A percentile compares a stretch with the other conserved stretches of the same genome.
These are phyloP conservation scores for Kazachstania sp. DNA, from an alignment of 1,139 yeast species.

Conservation along the genomic window DNA sequence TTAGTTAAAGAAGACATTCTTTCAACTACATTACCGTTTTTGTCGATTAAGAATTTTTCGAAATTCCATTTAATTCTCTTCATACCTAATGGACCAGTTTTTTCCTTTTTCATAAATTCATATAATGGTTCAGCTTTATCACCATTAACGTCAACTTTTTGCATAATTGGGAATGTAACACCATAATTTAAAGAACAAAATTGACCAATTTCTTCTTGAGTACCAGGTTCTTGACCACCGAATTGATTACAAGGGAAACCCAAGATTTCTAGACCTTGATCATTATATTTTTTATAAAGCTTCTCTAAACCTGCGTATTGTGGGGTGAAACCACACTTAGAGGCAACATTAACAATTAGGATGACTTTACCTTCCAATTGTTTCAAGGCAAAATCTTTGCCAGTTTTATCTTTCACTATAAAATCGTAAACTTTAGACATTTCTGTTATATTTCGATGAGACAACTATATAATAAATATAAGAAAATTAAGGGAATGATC, in stretches of 20 bases:
- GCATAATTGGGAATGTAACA: slow-evolving; percentile 81
- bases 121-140: slow-evolving; percentile 71
- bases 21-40: slow-evolving; percentile 60
- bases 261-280: slow-evolving; percentile 63
- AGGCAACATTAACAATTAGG: slow-evolving; percentile 82
- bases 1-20: slow-evolving; percentile 64
- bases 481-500: background rate
- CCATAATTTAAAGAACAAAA: slow-evolving; percentile 65
- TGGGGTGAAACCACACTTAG: slow-evolving; percentile 82
- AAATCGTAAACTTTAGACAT: slow-evolving; percentile 47
- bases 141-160: slow-evolving; percentile 88
- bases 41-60: slow-evolving; percentile 76
- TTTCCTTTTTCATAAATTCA: slow-evolving; percentile 54
- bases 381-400: slow-evolving; percentile 56
- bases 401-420: slow-evolving; percentile 48
- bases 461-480: background rate
- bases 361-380: slow-evolving; percentile 85
- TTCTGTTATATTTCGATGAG: background rate
- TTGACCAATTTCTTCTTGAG: slow-evolving; percentile 52
- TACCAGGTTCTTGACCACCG: slow-evolving; percentile 79
- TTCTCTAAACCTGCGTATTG: slow-evolving; percentile 83
- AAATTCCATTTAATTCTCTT: slow-evolving; percentile 89
- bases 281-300: slow-evolving; percentile 68
- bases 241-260: slow-evolving; percentile 96
- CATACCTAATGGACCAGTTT: slow-evolving; percentile 62